Percentiles rank a stretch among this genome's conserved stretches.
Evolutionary conservation across 2,329 filamentous ascomycete species (phyloP).

Genomic region (Stagonosporopsis tanaceti): DNA sequence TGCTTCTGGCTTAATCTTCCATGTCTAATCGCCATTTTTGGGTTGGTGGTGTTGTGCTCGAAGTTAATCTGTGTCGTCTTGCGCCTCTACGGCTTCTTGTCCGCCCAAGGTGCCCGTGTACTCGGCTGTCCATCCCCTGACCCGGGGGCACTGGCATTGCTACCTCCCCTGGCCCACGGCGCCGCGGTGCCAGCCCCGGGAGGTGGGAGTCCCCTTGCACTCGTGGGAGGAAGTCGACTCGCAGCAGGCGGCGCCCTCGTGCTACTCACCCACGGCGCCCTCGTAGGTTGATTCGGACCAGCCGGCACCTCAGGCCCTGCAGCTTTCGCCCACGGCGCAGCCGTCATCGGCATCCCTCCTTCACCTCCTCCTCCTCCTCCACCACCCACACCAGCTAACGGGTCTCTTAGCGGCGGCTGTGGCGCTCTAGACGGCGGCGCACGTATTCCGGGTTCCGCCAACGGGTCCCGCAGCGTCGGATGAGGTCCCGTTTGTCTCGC

Average conservation of each 20-base stretch:
- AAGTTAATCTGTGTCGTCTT: neutral
- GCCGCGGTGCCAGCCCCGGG: constrained; percentile 31
- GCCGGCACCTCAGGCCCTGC: constrained; percentile 25
- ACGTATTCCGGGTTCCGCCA: constrained; percentile 26
- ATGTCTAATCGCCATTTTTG: neutral
- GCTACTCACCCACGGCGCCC: constrained; percentile 39
- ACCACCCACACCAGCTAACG: neutral
- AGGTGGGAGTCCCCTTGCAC: constrained; percentile 30
- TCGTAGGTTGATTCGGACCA: constrained; percentile 45
- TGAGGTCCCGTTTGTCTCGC: constrained; percentile 28
- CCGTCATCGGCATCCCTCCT: constrained; percentile 11
- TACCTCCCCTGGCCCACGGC: constrained; percentile 33
- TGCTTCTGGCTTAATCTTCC: neutral
- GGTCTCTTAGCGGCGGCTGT: constrained; percentile 7
- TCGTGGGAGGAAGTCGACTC: constrained; percentile 18
- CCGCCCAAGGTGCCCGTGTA: constrained; percentile 32
- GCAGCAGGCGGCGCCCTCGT: constrained; percentile 28
- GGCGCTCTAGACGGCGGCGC: neutral
- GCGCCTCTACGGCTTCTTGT: neutral
- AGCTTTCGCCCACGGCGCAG: constrained; percentile 1
- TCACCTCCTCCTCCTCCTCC: neutral
- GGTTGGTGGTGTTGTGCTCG: neutral
- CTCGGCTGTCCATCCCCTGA: constrained; percentile 17
- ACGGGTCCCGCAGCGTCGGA: constrained; percentile 34
- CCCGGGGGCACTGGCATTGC: neutral